Evolutionary conservation across 176 grass and related monocot species (phyloP), one percentile per base, ranked within the genome.

Genomic region (Secale cereale): DNA sequence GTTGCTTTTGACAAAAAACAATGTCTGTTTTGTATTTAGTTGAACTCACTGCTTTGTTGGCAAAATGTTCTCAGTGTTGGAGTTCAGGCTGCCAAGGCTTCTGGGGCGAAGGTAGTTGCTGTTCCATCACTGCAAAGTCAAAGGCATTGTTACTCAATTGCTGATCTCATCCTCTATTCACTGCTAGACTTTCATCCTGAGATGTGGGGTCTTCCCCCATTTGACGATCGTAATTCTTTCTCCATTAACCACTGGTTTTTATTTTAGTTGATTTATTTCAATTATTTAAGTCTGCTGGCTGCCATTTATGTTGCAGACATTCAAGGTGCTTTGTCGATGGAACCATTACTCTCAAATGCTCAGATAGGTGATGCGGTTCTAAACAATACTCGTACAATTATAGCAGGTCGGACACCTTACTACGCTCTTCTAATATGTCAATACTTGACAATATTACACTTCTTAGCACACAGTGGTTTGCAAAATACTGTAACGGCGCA

Each of bases 61-160:
- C 20, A 61, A 22, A 74, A 28, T 78, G 72, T 78, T 82, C 56
- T 68, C 69, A 98, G 95, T 1, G 92, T 98, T 63, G 95, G 95
- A 76, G 85, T 98, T 19, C 89, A 81, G 83, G 92, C 85, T 81
- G 93, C 95, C 70, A 98, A 87, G 87, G 93, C 89, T 86, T 82
- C 92, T 59, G 95, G 95, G 16, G 93, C 85, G 27, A 93, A 93
- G 76, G 95, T 91, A 20, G 78, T 98, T 74, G 95, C 95, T 5
- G 93, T 98, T 83, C 95, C 95, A 81, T 98, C 95, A 40, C 93
- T 95, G 29, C 91, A 88, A 89, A 87, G 80, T 73, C 95, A 98
- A 74, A 82, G 74, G 26, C 82, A 93, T 23, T 35, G 22, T 23
- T 98, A 93, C 78, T 83, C 83, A 52, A 90, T 93, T 70, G 89